Evolutionary conservation across 495 filamentous ascomycete genomes (phyloP).

Genomic region (Echria macrotheca): DNA sequence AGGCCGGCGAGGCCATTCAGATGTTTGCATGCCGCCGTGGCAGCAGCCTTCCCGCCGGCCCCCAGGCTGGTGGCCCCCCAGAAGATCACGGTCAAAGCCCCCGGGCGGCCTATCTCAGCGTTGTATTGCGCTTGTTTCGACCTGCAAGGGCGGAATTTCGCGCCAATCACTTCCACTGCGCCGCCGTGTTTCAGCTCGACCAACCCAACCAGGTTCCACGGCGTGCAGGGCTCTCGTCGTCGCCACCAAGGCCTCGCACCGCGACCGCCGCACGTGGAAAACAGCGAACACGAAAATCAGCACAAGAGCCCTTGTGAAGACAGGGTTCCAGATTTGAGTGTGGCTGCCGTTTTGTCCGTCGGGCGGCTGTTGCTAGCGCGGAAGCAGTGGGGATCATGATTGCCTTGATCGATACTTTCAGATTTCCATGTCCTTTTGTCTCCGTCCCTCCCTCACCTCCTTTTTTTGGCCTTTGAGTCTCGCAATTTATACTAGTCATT

Average conservation of each 20-base stretch:
- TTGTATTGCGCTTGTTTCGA: constrained; percentile 21
- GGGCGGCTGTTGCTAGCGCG: background rate
- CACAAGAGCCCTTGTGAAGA: background rate
- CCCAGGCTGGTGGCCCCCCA: background rate
- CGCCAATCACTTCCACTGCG: constrained; percentile 20
- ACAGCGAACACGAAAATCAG: constrained; percentile 2
- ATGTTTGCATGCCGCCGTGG: background rate
- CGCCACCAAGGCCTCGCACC: background rate
- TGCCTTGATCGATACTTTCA: background rate
- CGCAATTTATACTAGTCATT: no score
- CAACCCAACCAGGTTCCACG: constrained; percentile 2
- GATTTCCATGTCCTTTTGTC: background rate
- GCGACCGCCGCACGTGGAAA: background rate
- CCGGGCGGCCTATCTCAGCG: constrained; percentile 12
- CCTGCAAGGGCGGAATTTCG: constrained; percentile 20
- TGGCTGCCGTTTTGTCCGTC: background rate
- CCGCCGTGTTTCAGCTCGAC: constrained; percentile 15
- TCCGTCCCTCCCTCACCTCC: no score
- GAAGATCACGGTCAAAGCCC: constrained; percentile 1
- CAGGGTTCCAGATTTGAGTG: constrained; percentile 1
- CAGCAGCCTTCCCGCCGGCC: background rate
- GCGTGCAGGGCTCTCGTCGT: background rate
- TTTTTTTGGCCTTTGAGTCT: no score
- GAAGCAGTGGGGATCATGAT: no score
- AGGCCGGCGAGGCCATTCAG: background rate